Conservation (phyloP, 306 rosid genomes). For the Trifolium fragiferum region DNA sequence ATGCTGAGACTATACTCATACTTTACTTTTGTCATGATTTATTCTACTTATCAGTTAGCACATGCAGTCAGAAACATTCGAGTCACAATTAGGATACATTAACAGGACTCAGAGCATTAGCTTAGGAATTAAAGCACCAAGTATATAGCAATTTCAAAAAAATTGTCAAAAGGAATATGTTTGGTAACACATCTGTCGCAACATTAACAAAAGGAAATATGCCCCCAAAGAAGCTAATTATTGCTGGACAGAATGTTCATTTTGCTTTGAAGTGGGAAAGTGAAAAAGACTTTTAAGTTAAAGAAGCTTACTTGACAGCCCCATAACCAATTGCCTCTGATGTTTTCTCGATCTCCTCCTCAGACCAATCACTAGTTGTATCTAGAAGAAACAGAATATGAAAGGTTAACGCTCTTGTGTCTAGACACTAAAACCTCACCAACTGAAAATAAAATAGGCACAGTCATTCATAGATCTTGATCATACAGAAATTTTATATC, state of each 20-base stretch:
- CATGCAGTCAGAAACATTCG: constrained; percentile 16
- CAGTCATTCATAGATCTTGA: constrained; percentile 19
- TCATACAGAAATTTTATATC: constrained; percentile 25
- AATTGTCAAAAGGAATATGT: constrained; percentile 1
- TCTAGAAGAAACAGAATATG: constrained; percentile 50
- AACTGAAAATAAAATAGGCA: constrained; percentile 22
- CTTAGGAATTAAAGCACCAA: constrained; percentile 6
- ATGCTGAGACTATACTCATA: neutral
- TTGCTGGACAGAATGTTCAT: constrained; percentile 14
- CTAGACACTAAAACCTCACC: constrained; percentile 34
- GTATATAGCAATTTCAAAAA: constrained; percentile 9
- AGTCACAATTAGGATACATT: neutral
- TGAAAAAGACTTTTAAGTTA: neutral
- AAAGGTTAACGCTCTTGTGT: constrained; percentile 29
- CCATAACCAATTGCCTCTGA: constrained; percentile 89
- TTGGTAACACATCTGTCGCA: neutral
- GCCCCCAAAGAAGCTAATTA: constrained; percentile 30
- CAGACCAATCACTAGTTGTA: constrained; percentile 69
- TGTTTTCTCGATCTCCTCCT: constrained; percentile 76
- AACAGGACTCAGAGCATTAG: constrained; percentile 25
- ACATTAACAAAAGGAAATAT: constrained; percentile 26
- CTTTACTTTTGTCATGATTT: constrained; percentile 17
- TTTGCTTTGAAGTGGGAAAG: neutral
- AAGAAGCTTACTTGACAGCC: constrained; percentile 86
- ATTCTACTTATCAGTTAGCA: constrained; percentile 33